Evolutionary conservation across 441 rosid species (phyloP).

Genomic region (Eutrema salsugineum): DNA sequence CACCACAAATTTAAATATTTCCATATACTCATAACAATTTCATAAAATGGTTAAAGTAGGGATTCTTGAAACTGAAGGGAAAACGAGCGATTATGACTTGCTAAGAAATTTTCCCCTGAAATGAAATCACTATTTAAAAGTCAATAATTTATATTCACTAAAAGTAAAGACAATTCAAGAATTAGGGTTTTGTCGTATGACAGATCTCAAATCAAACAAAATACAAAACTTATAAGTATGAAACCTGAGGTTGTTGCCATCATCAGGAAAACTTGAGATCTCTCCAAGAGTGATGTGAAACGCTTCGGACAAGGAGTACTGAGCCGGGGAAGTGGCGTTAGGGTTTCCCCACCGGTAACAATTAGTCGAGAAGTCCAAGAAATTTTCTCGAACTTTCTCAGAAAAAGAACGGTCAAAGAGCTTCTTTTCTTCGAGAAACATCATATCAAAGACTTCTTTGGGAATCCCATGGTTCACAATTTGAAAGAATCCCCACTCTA

Average conservation of each 20-base stretch:
- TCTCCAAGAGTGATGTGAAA: slow-evolving; percentile 56
- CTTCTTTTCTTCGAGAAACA: slow-evolving; percentile 40
- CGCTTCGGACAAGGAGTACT: slow-evolving; percentile 67
- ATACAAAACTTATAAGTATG: neutral
- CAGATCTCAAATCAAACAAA: slow-evolving; percentile 7
- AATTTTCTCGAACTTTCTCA: slow-evolving; percentile 30
- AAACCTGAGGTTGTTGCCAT: slow-evolving; percentile 48
- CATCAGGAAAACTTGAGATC: slow-evolving; percentile 31
- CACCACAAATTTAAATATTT: neutral
- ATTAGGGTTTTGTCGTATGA: slow-evolving; percentile 24
- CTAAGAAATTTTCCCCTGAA: neutral
- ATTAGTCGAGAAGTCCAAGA: slow-evolving; percentile 35
- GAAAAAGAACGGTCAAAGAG: slow-evolving; percentile 51
- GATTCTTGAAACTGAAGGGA: neutral
- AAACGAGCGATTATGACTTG: neutral
- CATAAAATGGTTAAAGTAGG: neutral
- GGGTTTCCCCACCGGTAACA: slow-evolving; percentile 79
- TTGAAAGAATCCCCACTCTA: slow-evolving; percentile 73
- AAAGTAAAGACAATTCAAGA: neutral
- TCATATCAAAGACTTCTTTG: slow-evolving; percentile 33
- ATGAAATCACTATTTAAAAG: neutral
- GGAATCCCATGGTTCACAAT: slow-evolving; percentile 60
- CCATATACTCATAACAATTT: neutral
- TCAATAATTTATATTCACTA: neutral
- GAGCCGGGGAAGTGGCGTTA: slow-evolving; percentile 47